These are phyloP conservation scores for Amaranthus hypochondriacus DNA, from an alignment of 148 eudicot species.

Conservation along the genomic window DNA sequence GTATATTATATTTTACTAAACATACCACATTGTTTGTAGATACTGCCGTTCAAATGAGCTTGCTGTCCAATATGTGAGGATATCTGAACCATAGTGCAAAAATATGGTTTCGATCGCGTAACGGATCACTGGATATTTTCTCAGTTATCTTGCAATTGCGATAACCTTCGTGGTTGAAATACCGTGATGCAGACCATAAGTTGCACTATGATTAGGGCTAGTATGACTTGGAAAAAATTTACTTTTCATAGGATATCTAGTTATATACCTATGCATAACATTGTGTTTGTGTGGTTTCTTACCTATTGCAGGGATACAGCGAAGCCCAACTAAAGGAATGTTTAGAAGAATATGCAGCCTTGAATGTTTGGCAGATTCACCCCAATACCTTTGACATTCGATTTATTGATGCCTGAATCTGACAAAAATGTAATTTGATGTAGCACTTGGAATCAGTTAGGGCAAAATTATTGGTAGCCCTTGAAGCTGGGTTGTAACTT, in stretches of 20 bases:
- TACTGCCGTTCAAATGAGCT: too few species aligned
- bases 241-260: too few species aligned
- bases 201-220: too few species aligned
- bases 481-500: constrained; percentile 9
- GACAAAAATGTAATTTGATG: background rate
- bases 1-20: constrained; percentile 30
- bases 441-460: background rate
- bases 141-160: background rate
- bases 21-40: background rate
- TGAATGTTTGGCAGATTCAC: constrained; percentile 99
- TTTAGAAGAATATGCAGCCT: constrained; percentile 89
- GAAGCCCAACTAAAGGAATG: constrained; percentile 96
- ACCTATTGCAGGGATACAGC: constrained; percentile 73
- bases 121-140: background rate
- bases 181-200: too few species aligned
- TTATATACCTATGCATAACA: background rate
- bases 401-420: constrained; percentile 74
- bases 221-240: too few species aligned
- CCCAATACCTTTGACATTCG: constrained; percentile 87
- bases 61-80: background rate
- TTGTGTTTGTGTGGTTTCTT: constrained; percentile 9
- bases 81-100: background rate
- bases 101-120: too few species aligned
- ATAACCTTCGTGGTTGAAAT: background rate
- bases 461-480: constrained; percentile 4